Conservation (phyloP, 768 basidiomycete species). For the Boletus fagicola region DNA sequence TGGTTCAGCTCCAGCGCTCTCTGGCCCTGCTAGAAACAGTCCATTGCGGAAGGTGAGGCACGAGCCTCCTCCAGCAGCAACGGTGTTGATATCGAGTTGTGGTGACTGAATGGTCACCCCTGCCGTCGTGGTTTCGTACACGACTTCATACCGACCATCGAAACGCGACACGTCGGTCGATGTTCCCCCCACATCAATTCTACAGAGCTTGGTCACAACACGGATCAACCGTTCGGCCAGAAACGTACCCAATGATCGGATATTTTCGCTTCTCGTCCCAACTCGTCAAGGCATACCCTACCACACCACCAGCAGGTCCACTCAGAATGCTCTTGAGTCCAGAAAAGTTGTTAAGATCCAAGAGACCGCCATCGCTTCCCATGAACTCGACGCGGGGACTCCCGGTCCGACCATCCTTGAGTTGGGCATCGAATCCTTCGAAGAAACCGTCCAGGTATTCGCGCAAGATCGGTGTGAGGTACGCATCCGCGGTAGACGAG, state of each 20-base stretch:
- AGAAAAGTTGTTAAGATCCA: constrained; percentile 81
- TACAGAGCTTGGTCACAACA: constrained; percentile 27
- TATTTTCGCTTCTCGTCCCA: constrained; percentile 72
- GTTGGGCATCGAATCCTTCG: constrained; percentile 74
- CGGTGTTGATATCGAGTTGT: constrained; percentile 93
- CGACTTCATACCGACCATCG: constrained; percentile 86
- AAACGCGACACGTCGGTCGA: constrained; percentile 95
- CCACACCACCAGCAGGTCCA: constrained; percentile 94
- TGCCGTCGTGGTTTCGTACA: constrained; percentile 95
- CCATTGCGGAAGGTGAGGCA: constrained; percentile 88
- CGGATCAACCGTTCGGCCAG: not conserved
- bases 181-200: constrained; percentile 92
- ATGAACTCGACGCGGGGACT: constrained; percentile 90
- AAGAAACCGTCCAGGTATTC: constrained; percentile 92
- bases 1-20: constrained; percentile 91
- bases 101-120: constrained; percentile 91
- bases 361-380: constrained; percentile 87
- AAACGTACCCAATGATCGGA: constrained; percentile 80
- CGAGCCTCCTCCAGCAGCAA: constrained; percentile 93
- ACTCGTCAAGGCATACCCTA: constrained; percentile 86
- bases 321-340: constrained; percentile 92
- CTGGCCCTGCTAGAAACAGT: constrained; percentile 86
- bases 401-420: constrained; percentile 55
- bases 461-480: constrained; percentile 84
- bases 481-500: constrained; percentile 92